Evolutionary conservation across 768 basidiomycete species (phyloP).

Genomic region (Gloeophyllum trabeum): DNA sequence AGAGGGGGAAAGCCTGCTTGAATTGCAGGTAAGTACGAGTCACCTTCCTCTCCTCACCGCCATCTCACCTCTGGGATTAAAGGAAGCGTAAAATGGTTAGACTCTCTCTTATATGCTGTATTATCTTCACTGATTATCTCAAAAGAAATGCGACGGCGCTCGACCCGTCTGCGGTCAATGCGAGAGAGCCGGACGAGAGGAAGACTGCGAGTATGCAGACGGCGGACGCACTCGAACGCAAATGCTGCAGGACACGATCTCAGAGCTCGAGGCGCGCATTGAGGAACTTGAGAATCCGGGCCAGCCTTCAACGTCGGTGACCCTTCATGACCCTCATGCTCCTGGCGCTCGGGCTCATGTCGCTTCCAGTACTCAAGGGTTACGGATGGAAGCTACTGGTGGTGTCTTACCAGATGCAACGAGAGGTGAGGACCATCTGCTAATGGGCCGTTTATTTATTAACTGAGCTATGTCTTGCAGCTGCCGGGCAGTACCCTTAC

Average conservation of each 20-base stretch:
- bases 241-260: constrained; percentile 47
- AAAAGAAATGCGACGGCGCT: constrained; percentile 55
- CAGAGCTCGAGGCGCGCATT: constrained; percentile 45
- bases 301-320: constrained; percentile 8
- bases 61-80: background rate
- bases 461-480: constrained; percentile 5
- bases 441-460: constrained; percentile 1
- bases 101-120: no score
- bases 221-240: constrained; percentile 50
- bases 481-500: no score
- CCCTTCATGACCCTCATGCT: constrained; percentile 16
- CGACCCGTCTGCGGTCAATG: constrained; percentile 61
- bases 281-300: constrained; percentile 12
- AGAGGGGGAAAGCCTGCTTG: constrained; percentile 11
- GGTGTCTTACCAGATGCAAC: background rate
- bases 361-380: no score
- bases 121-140: no score
- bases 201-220: constrained; percentile 66
- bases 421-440: constrained; percentile 5
- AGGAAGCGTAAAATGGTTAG: constrained; percentile 43
- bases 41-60: background rate
- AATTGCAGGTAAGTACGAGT: constrained; percentile 8
- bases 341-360: constrained; percentile 1
- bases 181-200: constrained; percentile 41
- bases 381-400: background rate